phyloP scores from a whole-genome alignment of 768 basidiomycete species.

The Tremella fuciformis region DNA sequence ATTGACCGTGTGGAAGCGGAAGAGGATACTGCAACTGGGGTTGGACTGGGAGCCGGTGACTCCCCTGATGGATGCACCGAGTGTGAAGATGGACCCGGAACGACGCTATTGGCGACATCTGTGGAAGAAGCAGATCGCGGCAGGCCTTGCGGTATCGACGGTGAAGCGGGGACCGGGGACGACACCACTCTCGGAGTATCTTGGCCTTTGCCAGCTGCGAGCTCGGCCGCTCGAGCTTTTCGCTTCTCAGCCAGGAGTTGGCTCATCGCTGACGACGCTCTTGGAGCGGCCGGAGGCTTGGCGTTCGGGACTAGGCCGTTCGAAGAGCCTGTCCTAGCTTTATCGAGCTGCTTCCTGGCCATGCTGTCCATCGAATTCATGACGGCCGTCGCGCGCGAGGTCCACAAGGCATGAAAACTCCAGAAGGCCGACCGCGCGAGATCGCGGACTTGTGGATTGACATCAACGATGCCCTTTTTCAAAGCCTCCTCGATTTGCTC shows the following conservation, averaged over 20 bases:
- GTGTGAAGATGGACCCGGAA: too few relatives aligned
- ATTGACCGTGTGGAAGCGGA: too few relatives aligned
- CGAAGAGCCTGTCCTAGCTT: slow-evolving; percentile 53
- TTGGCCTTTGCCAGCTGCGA: slow-evolving; percentile 54
- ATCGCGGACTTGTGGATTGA: slow-evolving; percentile 76
- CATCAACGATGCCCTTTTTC: slow-evolving; percentile 69
- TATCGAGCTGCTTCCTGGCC: slow-evolving; percentile 80
- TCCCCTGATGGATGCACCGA: slow-evolving; percentile 4
- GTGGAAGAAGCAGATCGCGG: slow-evolving; percentile 54
- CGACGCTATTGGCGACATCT: too few relatives aligned
- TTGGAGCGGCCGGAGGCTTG: slow-evolving; percentile 55
- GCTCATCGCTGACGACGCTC: slow-evolving; percentile 76
- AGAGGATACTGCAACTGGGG: not conserved
- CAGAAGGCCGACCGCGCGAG: slow-evolving; percentile 71
- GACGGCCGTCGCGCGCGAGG: slow-evolving; percentile 63
- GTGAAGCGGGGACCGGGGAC: slow-evolving; percentile 53
- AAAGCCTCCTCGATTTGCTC: slow-evolving; percentile 72
- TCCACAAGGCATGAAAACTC: slow-evolving; percentile 74
- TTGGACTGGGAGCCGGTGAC: slow-evolving; percentile 1
- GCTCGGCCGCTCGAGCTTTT: slow-evolving; percentile 68
- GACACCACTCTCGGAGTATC: slow-evolving; percentile 51
- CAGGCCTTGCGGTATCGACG: slow-evolving; percentile 17
- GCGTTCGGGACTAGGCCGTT: slow-evolving; percentile 58
- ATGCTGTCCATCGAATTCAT: slow-evolving; percentile 65
- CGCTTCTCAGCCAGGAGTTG: slow-evolving; percentile 87